Evolutionary conservation across 257 asterid genomes (phyloP), one percentile per base, ranked within the genome.

Genomic region (Paraleonurus japonicus): DNA sequence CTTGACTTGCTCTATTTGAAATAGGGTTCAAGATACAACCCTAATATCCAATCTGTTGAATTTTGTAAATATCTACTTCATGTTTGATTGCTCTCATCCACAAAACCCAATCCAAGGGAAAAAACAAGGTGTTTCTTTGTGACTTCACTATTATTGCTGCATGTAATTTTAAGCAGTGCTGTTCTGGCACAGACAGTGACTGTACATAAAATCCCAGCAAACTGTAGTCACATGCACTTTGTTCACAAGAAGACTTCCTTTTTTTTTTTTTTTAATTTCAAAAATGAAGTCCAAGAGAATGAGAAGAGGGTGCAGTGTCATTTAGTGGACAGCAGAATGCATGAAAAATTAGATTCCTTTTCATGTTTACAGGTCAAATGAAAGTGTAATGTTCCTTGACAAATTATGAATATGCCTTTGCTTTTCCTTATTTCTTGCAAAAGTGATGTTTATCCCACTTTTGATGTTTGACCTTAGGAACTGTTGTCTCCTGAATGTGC

Each of bases 381-480:
- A 58, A 32, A 15, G 70, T 50, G 20, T 33, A 17, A 33, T 72
- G 1, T 23, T 20, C 5, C 28, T n/a, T n/a, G 13, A 2, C 30
- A 22, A 55, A 55, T 10, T 22, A 13, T 64, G 37, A 41, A 23
- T 41, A 15, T 41, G 33, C 63, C 39, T 15, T 19, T 28, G 35
- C 62, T 47, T 71, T 60, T 20, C 70, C 55, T 23, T 10, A 24
- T 61, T 72, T 33, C 55, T 62, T 48, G 65, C 71, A 63, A 51
- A 73, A 64, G 66, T 24, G 19, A 8, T n/a, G 33, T 22, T 50
- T 4, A 61, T 61, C 55, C 16, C 61, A 22, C 23, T 22, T 50
- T n/a, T 58, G 20, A 22, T 28, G 69, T 39, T 37, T 65, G 50
- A 39, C 27, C 15, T 55, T 51, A 54, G 8, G 10, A 12, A 9